Percentiles rank a stretch among this genome's conserved stretches.
phyloP scores from a whole-genome alignment of 257 asterid genomes.

The Ballota nigra region DNA sequence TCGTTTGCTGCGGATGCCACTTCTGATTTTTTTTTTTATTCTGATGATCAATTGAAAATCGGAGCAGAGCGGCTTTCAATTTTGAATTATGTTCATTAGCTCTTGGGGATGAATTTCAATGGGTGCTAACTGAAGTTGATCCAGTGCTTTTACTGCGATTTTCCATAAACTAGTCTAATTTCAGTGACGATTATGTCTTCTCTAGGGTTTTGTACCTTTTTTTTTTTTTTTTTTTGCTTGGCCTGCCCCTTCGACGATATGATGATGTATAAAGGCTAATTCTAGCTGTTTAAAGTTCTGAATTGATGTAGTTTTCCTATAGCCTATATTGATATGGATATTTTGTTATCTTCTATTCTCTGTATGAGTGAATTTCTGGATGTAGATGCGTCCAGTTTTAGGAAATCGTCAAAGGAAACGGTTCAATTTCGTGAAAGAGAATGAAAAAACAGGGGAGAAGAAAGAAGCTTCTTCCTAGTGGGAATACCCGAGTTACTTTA shows the following conservation, averaged over 20 bases:
- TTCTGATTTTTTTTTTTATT: constrained; percentile 35
- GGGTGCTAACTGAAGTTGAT: constrained; percentile 10
- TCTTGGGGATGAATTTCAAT: background rate
- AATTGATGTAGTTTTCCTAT: background rate
- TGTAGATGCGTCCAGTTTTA: background rate
- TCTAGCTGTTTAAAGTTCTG: background rate
- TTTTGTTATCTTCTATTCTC: background rate
- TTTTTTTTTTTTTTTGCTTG: background rate
- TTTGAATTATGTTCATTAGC: background rate
- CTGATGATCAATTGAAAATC: constrained; percentile 3
- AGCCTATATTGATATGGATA: background rate
- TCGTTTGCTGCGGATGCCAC: constrained; percentile 79
- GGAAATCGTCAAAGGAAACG: background rate
- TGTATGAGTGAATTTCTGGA: background rate
- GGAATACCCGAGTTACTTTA: too few relatives aligned
- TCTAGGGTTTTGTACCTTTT: background rate
- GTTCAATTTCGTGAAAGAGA: background rate
- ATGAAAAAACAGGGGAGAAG: background rate
- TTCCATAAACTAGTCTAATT: constrained; percentile 7
- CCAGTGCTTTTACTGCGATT: constrained; percentile 6
- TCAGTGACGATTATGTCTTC: background rate
- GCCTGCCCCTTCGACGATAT: background rate
- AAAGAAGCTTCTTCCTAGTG: too few relatives aligned
- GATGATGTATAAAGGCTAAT: constrained; percentile 14
- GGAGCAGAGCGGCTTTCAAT: background rate